Base-by-base conservation (phyloP, 176 grass and related monocot genomes). In the Chloris gayana region DNA sequence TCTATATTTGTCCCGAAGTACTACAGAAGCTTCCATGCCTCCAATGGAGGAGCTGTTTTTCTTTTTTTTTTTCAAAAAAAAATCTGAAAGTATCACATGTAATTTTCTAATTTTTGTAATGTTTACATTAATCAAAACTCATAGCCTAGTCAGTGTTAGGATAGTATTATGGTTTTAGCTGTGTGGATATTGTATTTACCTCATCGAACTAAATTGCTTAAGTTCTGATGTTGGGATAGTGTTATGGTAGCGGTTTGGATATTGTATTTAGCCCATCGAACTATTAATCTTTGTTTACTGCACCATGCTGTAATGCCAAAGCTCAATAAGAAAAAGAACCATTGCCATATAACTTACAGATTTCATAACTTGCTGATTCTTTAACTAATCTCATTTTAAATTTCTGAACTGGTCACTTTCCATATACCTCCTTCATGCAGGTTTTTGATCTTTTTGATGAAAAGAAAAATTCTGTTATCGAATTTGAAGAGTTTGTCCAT, bases 381-480 rank as follows among this genome's bases (percentile, higher is more conserved):
- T 33, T 53, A 72, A 62, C 5, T 4, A 49, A 49, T 30, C 24
- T n/a, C 32, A n/a, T 54, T 71, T 71, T 27, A 18, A 18, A 45
- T 60, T 73, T 39, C 3, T 79, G 39, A 74, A 17, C 50, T 37
- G 22, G 17, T 51, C 17, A 6, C 41, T 34, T 78, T 50, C 59
- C 61, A 50, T 5, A 8, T 18, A 10, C 12, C 5, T 65, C 26
- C 45, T 70, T 34, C 32, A 64, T 73, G 54, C 78, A 93, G 91
- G 80, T 90, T 67, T 93, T 93, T 64, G 77, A 90, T 88, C 76
- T 93, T 69, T 93, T 93, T 81, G 88, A 93, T 83, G 81, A 90
- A 82, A 93, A 93, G 85, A 78, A 90, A 71, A 90, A 82, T 76
- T 83, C 78, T 85, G 85, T 85, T 67, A 88, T 90, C 83, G 91